phyloP scores from a whole-genome alignment of 75 land plant genomes.

The Sequoiadendron giganteum region DNA sequence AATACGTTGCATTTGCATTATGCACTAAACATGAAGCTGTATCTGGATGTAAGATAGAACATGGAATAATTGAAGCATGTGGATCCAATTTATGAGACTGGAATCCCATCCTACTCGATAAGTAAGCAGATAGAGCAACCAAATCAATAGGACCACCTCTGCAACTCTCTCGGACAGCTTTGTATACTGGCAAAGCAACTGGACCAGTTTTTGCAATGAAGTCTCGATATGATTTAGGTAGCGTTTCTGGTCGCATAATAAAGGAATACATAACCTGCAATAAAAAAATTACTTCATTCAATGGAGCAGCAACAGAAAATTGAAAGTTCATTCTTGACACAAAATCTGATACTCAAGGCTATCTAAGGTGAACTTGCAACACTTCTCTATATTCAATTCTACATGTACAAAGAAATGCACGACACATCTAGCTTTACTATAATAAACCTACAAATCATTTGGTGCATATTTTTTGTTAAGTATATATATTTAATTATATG shows the following conservation, averaged over 20 bases:
- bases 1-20: conserved; percentile 65
- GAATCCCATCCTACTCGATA: conserved; percentile 40
- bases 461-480: neutral
- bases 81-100: conserved; percentile 41
- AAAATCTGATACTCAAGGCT: neutral
- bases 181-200: conserved; percentile 82
- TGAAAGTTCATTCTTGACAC: neutral
- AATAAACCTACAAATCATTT: neutral
- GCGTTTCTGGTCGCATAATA: conserved; percentile 97
- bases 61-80: conserved; percentile 75
- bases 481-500: neutral
- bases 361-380: neutral
- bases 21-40: conserved; percentile 71
- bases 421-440: neutral
- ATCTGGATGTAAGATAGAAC: conserved; percentile 80
- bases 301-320: neutral
- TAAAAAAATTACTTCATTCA: conserved; percentile 11
- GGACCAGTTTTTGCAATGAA: conserved; percentile 96
- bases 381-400: neutral
- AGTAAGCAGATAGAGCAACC: conserved; percentile 60
- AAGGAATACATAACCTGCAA: conserved; percentile 95
- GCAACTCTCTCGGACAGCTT: conserved; percentile 80
- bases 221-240: conserved; percentile 91
- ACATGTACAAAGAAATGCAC: neutral
- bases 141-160: conserved; percentile 77